phyloP scores from a whole-genome alignment of 257 asterid species.

The Solanum arcanum region DNA sequence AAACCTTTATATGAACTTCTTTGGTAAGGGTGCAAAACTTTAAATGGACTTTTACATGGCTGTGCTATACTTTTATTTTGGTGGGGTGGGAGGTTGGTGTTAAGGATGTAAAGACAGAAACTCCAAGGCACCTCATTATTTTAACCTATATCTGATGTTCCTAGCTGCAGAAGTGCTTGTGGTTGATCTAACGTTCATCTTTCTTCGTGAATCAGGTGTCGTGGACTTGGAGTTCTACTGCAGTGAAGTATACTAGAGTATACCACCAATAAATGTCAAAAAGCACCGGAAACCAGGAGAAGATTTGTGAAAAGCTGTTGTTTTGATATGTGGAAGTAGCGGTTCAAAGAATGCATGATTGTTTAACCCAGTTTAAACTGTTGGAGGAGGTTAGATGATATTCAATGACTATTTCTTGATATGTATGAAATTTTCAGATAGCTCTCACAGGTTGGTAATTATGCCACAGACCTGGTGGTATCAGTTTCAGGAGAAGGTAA shows the following conservation, averaged over 20 bases:
- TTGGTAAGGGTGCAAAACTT: neutral
- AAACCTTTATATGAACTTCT: neutral
- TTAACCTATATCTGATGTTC: neutral
- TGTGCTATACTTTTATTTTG: neutral
- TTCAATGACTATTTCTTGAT: neutral
- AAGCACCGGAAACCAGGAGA: neutral
- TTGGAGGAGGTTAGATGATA: neutral
- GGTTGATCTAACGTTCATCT: neutral
- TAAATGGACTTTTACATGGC: neutral
- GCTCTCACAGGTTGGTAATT: neutral
- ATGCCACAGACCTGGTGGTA: neutral
- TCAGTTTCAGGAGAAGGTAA: neutral
- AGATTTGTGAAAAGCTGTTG: neutral
- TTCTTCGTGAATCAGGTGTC: neutral
- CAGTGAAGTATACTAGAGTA: neutral
- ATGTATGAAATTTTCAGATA: neutral
- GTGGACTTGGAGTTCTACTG: neutral
- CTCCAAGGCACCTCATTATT: neutral
- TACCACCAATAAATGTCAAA: neutral
- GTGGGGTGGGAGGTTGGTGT: neutral
- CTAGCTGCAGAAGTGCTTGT: neutral
- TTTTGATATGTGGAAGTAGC: neutral
- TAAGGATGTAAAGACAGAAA: neutral
- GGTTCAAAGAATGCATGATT: neutral
- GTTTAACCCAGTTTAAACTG: neutral